phyloP scores from a whole-genome alignment of 768 basidiomycete genomes.

The Brasilioporus rufonigricans region DNA sequence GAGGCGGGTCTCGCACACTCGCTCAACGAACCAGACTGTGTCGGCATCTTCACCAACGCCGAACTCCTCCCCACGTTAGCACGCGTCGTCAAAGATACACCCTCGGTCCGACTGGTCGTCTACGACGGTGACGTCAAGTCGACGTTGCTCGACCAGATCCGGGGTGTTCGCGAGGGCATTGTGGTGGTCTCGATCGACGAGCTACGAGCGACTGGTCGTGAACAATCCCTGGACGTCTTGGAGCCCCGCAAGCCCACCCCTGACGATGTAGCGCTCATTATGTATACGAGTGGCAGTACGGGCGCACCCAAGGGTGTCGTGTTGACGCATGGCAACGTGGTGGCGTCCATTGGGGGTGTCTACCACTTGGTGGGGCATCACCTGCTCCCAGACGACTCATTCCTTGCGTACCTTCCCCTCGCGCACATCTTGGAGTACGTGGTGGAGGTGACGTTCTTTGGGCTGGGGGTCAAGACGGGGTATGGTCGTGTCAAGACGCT shows the following conservation, averaged over 20 bases:
- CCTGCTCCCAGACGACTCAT: constrained; percentile 33
- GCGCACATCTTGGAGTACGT: constrained; percentile 96
- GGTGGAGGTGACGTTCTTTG: constrained; percentile 78
- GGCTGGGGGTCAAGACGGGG: constrained; percentile 77
- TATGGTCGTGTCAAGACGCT: constrained; percentile 95
- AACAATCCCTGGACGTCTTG: constrained; percentile 49
- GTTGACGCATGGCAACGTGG: constrained; percentile 82
- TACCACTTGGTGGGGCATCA: constrained; percentile 64
- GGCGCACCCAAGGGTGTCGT: constrained; percentile 94
- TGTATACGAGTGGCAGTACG: constrained; percentile 90
- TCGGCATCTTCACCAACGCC: constrained; percentile 88
- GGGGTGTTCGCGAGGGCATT: constrained; percentile 52
- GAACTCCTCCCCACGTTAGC: constrained; percentile 80
- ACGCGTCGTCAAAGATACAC: constrained; percentile 69
- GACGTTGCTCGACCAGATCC: constrained; percentile 57
- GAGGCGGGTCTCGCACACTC: constrained; percentile 86
- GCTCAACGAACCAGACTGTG: constrained; percentile 81
- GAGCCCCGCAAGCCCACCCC: constrained; percentile 47
- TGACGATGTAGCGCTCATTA: constrained; percentile 62
- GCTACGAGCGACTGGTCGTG: constrained; percentile 64
- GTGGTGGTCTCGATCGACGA: constrained; percentile 66
- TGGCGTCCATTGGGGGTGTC: constrained; percentile 85
- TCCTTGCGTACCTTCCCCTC: constrained; percentile 89
- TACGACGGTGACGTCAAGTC: constrained; percentile 74
- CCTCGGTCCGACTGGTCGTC: constrained; percentile 74